phyloP scores from a whole-genome alignment of 805 yeast genomes.

The Teunomyces stri region DNA sequence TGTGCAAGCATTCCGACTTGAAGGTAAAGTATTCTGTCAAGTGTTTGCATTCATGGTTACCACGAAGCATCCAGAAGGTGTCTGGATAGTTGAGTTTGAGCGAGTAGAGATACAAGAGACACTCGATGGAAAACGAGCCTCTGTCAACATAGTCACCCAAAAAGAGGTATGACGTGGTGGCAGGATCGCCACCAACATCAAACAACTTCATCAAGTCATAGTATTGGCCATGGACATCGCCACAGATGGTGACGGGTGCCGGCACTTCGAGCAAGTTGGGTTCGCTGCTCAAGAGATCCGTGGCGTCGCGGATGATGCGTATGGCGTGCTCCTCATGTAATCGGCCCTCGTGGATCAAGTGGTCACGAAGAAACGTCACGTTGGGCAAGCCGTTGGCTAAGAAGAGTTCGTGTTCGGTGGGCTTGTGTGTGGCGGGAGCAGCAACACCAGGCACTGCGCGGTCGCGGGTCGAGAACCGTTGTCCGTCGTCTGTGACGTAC shows the following conservation, averaged over 20 bases:
- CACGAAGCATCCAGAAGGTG: constrained; percentile 79
- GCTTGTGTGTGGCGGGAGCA: constrained; percentile 64
- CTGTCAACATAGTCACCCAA: constrained; percentile 95
- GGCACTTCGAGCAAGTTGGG: constrained; percentile 80
- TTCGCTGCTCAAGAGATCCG: constrained; percentile 60
- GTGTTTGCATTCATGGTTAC: constrained; percentile 94
- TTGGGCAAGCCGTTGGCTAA: constrained; percentile 65
- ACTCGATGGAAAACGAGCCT: constrained; percentile 86
- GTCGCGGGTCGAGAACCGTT: constrained; percentile 51
- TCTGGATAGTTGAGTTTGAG: constrained; percentile 73
- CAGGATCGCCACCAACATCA: constrained; percentile 91
- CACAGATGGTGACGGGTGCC: constrained; percentile 94
- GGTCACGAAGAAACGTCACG: constrained; percentile 65
- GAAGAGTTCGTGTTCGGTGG: constrained; percentile 70
- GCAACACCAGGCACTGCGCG: constrained; percentile 56
- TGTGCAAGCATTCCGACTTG: constrained; percentile 84
- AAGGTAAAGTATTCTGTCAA: constrained; percentile 92
- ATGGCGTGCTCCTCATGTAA: constrained; percentile 68
- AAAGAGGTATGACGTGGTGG: constrained; percentile 71
- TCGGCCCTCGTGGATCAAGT: constrained; percentile 80
- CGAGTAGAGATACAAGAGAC: constrained; percentile 70
- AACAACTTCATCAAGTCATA: constrained; percentile 86
- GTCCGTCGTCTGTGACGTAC: constrained; percentile 59
- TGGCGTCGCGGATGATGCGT: constrained; percentile 63
- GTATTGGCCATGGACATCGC: constrained; percentile 96